These are phyloP conservation scores for Elongisporangium anandrum DNA, from an alignment of 352 stramenopile species.

Conservation along the genomic window DNA sequence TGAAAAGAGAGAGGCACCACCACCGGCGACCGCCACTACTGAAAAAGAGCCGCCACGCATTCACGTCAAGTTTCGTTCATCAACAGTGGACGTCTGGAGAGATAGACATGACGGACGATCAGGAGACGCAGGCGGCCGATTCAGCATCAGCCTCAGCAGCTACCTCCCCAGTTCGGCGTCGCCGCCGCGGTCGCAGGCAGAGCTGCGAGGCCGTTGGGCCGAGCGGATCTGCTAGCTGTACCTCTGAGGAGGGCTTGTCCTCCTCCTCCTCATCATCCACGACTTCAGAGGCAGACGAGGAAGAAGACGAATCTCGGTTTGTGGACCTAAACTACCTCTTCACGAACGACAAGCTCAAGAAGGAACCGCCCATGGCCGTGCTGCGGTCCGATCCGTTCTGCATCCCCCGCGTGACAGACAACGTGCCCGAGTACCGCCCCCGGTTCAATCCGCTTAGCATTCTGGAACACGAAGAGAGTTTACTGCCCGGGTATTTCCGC, in stretches of 20 bases:
- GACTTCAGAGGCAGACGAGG: conserved; percentile 8
- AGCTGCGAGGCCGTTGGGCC: neutral
- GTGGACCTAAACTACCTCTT: conserved; percentile 58
- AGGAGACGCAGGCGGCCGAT: neutral
- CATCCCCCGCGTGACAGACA: conserved; percentile 70
- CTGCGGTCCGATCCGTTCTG: conserved; percentile 61
- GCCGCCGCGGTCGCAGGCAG: neutral
- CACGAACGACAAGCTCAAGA: conserved; percentile 63
- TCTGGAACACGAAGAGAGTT: conserved; percentile 57
- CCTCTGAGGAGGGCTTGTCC: neutral
- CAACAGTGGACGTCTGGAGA: neutral
- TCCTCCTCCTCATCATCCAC: neutral
- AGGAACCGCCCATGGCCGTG: conserved; percentile 39
- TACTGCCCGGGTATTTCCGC: conserved; percentile 60
- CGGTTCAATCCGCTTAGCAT: conserved; percentile 72
- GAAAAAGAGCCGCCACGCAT: neutral
- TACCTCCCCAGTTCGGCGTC: neutral
- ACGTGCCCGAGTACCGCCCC: conserved; percentile 61
- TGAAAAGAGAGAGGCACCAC: neutral
- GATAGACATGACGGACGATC: neutral
- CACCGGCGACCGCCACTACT: neutral
- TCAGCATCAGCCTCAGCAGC: neutral
- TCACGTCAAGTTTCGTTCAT: neutral
- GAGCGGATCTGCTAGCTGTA: neutral
- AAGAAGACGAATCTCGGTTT: conserved; percentile 15